Evolutionary conservation across 306 rosid species (phyloP), one percentile per base, ranked within the genome.

Genomic region (Fagus sylvatica): DNA sequence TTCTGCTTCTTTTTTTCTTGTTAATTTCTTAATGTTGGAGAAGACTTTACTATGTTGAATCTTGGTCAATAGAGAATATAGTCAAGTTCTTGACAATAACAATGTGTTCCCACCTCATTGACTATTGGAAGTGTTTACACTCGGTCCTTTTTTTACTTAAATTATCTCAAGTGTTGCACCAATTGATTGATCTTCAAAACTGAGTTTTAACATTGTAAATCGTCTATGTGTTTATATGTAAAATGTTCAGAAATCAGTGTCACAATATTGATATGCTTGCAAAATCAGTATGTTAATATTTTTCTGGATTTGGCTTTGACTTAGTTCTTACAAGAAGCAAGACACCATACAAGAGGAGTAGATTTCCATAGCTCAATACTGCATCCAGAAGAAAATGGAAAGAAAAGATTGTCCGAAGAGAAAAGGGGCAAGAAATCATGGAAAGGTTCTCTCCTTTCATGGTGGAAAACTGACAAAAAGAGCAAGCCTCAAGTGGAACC

Each of bases 301-400:
- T 46, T 46, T 10, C 42, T 13, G 10, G 73, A 51, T 41, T 75
- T 72, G 53, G 56, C 2, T 57, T 80, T 73, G 69, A 28, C 22
- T 67, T 76, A 95, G 99, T 91, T 95, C 83, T 74, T 95, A 86
- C 90, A 87, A 81, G 94, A 95, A 88, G 97, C 97, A 75, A 93
- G 80, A 75, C 85, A 66, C 57, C 80, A 85, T 71, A 91, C 73
- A 37, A 60, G 76, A 53, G 87, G 78, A 76, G 60, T 82, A 77
- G 84, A 84, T 7, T 73, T 62, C 16, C 84, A 83, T 85, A 56
- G 48, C 77, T 78, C 89, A 30, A 76, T 79, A 4, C 79, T 83
- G 68, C 42, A 74, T 37, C 69, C 88, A 16, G 91, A 89, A 84
- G 90, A 74, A 75, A 82, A 77, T 17, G 66, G 48, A 42, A 82